These are phyloP conservation scores for Debaryomycetaceae sp. DNA, from an alignment of 1,139 yeast species.

Conservation along the genomic window DNA sequence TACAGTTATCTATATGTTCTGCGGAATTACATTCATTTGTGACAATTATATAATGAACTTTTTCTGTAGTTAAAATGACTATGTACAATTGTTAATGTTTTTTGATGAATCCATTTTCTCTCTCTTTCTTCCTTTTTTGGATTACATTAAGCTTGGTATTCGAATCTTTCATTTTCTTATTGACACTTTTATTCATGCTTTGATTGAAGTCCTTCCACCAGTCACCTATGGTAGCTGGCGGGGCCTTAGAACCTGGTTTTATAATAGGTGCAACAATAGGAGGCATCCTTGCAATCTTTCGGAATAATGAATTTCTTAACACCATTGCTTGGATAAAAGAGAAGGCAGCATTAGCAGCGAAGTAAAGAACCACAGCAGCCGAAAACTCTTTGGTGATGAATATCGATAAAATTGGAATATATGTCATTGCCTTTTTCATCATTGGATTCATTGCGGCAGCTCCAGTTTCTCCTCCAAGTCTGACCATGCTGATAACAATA, in stretches of 20 bases:
- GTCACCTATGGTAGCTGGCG: slow-evolving; percentile 33
- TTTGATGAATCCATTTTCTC: slow-evolving; percentile 37
- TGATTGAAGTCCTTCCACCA: slow-evolving; percentile 37
- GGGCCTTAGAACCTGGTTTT: slow-evolving; percentile 20
- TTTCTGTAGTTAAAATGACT: not conserved
- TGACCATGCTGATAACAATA: slow-evolving; percentile 68
- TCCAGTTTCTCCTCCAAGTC: slow-evolving; percentile 92
- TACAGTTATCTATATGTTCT: too few relatives aligned
- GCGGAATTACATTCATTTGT: not conserved
- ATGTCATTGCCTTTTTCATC: slow-evolving; percentile 69
- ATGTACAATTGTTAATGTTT: slow-evolving; percentile 27
- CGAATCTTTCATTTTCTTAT: slow-evolving; percentile 33
- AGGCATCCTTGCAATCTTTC: slow-evolving; percentile 61
- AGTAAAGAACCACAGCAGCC: slow-evolving; percentile 79
- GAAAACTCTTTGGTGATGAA: slow-evolving; percentile 84
- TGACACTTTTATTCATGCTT: slow-evolving; percentile 30
- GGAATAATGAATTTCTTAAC: slow-evolving; percentile 56
- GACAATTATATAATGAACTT: not conserved
- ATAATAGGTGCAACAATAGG: slow-evolving; percentile 54
- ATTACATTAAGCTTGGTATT: slow-evolving; percentile 39
- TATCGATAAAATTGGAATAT: slow-evolving; percentile 76
- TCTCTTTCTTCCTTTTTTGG: slow-evolving; percentile 33
- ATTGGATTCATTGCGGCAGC: slow-evolving; percentile 63
- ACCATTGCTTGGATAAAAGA: slow-evolving; percentile 70
- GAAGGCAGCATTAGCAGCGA: slow-evolving; percentile 74